Evolutionary conservation across 2,329 filamentous ascomycete species (phyloP).

Genomic region (Magnaporthiopsis rhizophila): DNA sequence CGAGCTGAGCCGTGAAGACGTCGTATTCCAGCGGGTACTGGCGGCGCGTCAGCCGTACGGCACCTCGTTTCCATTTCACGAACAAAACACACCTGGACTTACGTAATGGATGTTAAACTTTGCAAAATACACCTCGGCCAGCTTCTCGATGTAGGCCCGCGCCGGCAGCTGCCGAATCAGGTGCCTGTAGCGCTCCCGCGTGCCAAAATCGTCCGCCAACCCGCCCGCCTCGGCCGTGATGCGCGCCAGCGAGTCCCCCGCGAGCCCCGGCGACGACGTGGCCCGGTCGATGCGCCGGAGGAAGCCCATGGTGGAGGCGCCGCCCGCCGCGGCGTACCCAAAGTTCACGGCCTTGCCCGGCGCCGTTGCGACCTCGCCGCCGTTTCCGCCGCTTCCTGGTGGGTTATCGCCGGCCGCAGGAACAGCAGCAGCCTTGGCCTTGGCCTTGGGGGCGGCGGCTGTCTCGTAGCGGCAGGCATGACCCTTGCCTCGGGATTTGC

Average conservation of each 20-base stretch:
- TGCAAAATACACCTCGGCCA: constrained; percentile 46
- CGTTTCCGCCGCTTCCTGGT: too few species aligned
- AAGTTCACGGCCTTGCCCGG: constrained; percentile 38
- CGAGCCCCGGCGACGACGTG: constrained; percentile 12
- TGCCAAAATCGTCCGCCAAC: constrained; percentile 29
- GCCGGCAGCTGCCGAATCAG: constrained; percentile 51
- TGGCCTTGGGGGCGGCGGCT: constrained; percentile 22
- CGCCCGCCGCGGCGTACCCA: constrained; percentile 38
- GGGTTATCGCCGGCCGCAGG: constrained; percentile 21
- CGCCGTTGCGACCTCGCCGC: background rate
- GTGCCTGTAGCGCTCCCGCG: constrained; percentile 50
- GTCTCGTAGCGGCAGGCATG: constrained; percentile 50
- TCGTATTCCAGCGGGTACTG: constrained; percentile 48
- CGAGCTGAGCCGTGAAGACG: constrained; percentile 41
- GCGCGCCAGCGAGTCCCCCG: constrained; percentile 2
- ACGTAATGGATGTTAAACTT: constrained; percentile 36
- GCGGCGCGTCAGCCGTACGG: constrained; percentile 20
- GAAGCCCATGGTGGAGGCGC: constrained; percentile 45
- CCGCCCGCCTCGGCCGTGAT: constrained; percentile 15
- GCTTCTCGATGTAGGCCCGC: constrained; percentile 43
- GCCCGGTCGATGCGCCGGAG: constrained; percentile 45
- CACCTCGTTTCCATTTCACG: too few species aligned
- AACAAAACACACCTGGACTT: too few species aligned
- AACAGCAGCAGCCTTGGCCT: too few species aligned
- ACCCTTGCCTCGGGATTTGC: constrained; percentile 47